phyloP scores from a whole-genome alignment of 768 basidiomycete species.

The Roridomyces roridus region DNA sequence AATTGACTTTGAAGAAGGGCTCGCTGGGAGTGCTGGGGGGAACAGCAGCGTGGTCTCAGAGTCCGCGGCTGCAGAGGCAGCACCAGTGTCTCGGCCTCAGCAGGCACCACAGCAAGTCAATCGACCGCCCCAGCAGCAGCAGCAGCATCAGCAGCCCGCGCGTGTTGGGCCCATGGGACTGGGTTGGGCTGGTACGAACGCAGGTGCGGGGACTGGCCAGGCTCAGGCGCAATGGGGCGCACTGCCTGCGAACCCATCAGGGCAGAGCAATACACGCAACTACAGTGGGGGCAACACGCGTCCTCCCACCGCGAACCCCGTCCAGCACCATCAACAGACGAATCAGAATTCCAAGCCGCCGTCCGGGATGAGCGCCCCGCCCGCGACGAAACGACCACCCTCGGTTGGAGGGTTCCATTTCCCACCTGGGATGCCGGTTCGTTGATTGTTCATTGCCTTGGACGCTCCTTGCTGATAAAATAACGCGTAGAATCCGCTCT shows the following conservation, averaged over 20 bases:
- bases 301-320: background rate
- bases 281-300: slow-evolving; percentile 2
- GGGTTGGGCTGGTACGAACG: no score
- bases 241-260: no score
- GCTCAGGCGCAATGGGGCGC: no score
- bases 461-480: background rate
- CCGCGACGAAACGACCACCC: slow-evolving; percentile 25
- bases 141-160: background rate
- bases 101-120: no score
- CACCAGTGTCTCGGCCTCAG: no score
- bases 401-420: slow-evolving; percentile 58
- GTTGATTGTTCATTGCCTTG: slow-evolving; percentile 35
- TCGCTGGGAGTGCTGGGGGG: slow-evolving; percentile 6
- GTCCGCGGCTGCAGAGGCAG: no score
- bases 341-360: slow-evolving; percentile 27
- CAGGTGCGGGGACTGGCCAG: no score
- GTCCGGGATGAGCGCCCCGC: slow-evolving; percentile 12
- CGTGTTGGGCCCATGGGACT: no score
- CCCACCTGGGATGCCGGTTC: slow-evolving; percentile 43
- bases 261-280: background rate
- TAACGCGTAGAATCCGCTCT: slow-evolving; percentile 13
- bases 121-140: background rate
- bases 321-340: background rate
- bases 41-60: background rate
- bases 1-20: slow-evolving; percentile 51